These are phyloP conservation scores for Colletotrichum graminicola DNA, from an alignment of 2,329 filamentous ascomycete genomes.

Conservation along the genomic window DNA sequence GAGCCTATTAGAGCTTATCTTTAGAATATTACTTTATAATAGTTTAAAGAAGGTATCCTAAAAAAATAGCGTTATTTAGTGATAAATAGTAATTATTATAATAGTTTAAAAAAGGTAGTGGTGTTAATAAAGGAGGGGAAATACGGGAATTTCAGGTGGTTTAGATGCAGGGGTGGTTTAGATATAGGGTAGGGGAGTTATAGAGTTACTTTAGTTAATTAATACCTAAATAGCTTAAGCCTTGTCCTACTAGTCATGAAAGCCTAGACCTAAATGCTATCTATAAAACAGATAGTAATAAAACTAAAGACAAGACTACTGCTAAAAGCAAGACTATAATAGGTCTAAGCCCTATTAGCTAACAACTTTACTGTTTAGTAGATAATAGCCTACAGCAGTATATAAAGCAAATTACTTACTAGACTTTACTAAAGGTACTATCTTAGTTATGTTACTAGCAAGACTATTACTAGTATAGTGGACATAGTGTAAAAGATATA, in stretches of 20 bases:
- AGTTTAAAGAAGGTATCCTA: no score
- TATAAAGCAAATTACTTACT: slow-evolving; percentile 74
- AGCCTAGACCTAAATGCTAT: slow-evolving; percentile 64
- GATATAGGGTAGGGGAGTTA: no score
- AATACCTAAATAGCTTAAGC: slow-evolving; percentile 48
- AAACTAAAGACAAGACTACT: slow-evolving; percentile 78
- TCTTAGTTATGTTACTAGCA: slow-evolving; percentile 72
- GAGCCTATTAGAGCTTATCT: no score
- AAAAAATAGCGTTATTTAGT: no score
- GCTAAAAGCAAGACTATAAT: slow-evolving; percentile 75
- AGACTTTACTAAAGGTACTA: slow-evolving; percentile 79
- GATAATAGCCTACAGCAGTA: slow-evolving; percentile 78
- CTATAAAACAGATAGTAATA: slow-evolving; percentile 64
- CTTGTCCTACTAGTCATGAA: slow-evolving; percentile 59
- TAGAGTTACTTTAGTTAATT: neutral
- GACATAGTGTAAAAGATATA: slow-evolving; percentile 77
- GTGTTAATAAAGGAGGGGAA: no score
- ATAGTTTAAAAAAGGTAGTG: no score
- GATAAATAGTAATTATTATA: no score
- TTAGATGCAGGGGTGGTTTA: no score
- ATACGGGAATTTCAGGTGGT: no score
- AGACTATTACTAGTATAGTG: slow-evolving; percentile 73
- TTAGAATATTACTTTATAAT: no score
- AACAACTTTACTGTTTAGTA: slow-evolving; percentile 64
- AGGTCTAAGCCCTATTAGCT: slow-evolving; percentile 72